A percentile compares a stretch with the other conserved stretches of the same genome.
phyloP scores from a whole-genome alignment of 2,329 filamentous ascomycete genomes.

The Aspergillus unguis region DNA sequence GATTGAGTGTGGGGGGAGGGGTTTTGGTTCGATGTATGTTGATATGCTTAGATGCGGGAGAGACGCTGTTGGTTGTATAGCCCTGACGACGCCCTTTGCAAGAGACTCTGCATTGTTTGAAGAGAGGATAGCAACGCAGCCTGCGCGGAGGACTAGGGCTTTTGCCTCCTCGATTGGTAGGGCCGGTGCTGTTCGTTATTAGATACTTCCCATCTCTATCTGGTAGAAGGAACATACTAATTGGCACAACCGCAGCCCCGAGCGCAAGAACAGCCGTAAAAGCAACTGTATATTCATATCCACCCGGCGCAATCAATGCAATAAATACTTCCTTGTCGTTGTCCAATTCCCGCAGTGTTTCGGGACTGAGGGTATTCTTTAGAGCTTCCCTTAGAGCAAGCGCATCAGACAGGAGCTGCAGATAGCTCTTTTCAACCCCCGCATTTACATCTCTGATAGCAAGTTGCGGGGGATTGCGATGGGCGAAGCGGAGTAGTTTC shows the following conservation, averaged over 20 bases:
- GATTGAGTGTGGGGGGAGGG: conserved; percentile 8
- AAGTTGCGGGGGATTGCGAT: conserved; percentile 21
- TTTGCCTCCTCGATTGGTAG: conserved; percentile 32
- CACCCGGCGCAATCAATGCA: conserved; percentile 32
- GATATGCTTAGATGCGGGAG: neutral
- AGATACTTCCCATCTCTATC: neutral
- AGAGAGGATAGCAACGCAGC: conserved; percentile 22
- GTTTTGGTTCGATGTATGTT: neutral
- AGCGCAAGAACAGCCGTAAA: conserved; percentile 33
- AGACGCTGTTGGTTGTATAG: neutral
- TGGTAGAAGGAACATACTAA: conserved; percentile 21
- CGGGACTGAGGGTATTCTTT: conserved; percentile 10
- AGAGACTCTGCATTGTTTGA: conserved; percentile 16
- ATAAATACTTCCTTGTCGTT: conserved; percentile 33
- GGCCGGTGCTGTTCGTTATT: conserved; percentile 16
- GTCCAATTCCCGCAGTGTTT: conserved; percentile 21
- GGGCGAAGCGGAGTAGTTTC: conserved; percentile 30
- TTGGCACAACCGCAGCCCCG: conserved; percentile 34
- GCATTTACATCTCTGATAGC: conserved; percentile 34
- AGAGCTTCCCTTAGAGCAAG: conserved; percentile 27
- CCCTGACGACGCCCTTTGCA: neutral
- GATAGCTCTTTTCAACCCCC: conserved; percentile 31
- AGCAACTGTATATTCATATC: conserved; percentile 38
- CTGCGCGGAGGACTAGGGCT: conserved; percentile 27
- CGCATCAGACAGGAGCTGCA: conserved; percentile 33